Percentiles rank a stretch among this genome's conserved stretches.
These are phyloP conservation scores for Marchantia paleacea DNA, from an alignment of 225 moss, liverwort and hornwort species.

Conservation along the genomic window DNA sequence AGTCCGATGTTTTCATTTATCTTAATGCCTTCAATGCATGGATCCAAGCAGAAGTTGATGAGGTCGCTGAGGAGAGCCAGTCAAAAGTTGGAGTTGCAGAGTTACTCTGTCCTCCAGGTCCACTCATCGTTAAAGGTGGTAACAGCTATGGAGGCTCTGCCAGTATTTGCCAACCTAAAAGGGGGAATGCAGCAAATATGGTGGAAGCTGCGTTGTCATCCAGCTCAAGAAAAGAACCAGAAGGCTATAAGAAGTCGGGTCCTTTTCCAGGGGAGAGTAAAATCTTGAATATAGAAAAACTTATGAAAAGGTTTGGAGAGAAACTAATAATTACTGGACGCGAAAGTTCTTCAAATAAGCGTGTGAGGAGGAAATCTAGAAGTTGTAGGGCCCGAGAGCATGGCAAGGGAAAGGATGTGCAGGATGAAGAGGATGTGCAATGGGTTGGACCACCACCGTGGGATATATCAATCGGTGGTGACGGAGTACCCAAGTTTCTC, in stretches of 20 bases:
- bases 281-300: slow-evolving; percentile 27
- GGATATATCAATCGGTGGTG: slow-evolving; percentile 70
- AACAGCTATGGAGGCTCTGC: slow-evolving; percentile 22
- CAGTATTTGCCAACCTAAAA: slow-evolving; percentile 50
- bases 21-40: not conserved
- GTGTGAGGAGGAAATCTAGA: slow-evolving; percentile 59
- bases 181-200: slow-evolving; percentile 63
- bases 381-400: slow-evolving; percentile 60
- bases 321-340: slow-evolving; percentile 55
- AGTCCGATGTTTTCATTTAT: not conserved
- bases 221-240: slow-evolving; percentile 29
- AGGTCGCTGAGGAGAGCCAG: slow-evolving; percentile 18
- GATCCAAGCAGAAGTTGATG: slow-evolving; percentile 30
- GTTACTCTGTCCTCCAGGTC: slow-evolving; percentile 22
- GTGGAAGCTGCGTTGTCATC: slow-evolving; percentile 62
- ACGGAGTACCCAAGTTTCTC: slow-evolving; percentile 84
- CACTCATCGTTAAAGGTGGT: slow-evolving; percentile 11
- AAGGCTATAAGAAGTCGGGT: slow-evolving; percentile 20
- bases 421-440: slow-evolving; percentile 46
- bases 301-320: slow-evolving; percentile 78
- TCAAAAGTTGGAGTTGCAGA: slow-evolving; percentile 37
- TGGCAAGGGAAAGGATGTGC: slow-evolving; percentile 48
- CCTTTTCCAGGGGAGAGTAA: slow-evolving; percentile 35
- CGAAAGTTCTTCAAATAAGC: slow-evolving; percentile 48
- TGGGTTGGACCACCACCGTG: slow-evolving; percentile 92